Evolutionary conservation across 108 stramenopile species (phyloP).

Genomic region (Cyclotella distinguenda): DNA sequence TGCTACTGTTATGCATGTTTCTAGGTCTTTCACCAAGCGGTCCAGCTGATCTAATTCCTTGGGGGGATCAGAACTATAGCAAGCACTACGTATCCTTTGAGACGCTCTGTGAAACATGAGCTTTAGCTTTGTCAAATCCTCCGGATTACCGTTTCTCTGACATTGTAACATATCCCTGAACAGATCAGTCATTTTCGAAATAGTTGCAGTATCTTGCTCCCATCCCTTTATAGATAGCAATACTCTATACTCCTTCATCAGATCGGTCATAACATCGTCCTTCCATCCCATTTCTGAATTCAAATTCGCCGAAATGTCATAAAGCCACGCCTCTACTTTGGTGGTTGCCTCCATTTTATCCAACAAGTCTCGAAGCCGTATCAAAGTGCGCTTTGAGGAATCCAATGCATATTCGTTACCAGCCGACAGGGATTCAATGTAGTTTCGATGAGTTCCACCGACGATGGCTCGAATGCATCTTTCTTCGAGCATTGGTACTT

Average conservation of each 20-base stretch:
- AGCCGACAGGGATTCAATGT: constrained; percentile 24
- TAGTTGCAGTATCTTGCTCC: constrained; percentile 62
- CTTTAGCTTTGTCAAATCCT: constrained; percentile 61
- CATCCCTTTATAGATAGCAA: constrained; percentile 58
- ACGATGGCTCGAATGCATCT: constrained; percentile 77
- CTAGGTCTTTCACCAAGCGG: constrained; percentile 45
- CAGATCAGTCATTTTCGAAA: constrained; percentile 54
- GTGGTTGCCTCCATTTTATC: constrained; percentile 48
- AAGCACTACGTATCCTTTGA: constrained; percentile 56
- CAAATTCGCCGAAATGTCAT: constrained; percentile 62
- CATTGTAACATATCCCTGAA: constrained; percentile 56
- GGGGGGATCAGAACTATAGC: constrained; percentile 30
- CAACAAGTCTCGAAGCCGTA: constrained; percentile 64
- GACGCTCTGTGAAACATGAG: constrained; percentile 61
- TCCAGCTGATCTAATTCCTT: constrained; percentile 49
- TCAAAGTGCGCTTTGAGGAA: constrained; percentile 59
- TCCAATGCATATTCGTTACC: constrained; percentile 49
- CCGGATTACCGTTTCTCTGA: constrained; percentile 45
- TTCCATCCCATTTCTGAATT: constrained; percentile 66
- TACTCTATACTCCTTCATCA: constrained; percentile 84
- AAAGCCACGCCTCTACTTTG: constrained; percentile 70
- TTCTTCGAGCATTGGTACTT: constrained; percentile 68
- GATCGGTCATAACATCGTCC: constrained; percentile 61
- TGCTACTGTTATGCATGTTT: constrained; percentile 2
- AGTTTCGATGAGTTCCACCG: constrained; percentile 55